Evolutionary conservation across 2,329 filamentous ascomycete species (phyloP), one percentile per base, ranked within the genome.

Genomic region (Leptographium radiaticola): DNA sequence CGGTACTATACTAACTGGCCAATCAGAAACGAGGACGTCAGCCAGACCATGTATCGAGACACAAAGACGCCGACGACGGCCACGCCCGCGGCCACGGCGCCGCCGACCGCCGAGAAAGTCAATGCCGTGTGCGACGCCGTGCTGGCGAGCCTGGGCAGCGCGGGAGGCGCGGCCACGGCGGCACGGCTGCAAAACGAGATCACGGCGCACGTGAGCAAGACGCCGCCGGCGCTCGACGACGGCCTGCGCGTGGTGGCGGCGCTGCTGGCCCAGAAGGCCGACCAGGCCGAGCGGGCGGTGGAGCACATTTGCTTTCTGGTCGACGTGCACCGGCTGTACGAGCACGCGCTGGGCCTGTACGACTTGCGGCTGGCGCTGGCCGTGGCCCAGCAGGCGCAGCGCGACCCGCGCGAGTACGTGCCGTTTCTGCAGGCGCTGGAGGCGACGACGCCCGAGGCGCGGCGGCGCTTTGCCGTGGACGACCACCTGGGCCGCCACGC

Each of bases 291-390:
- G 60, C 85, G 84, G 66, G 91, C 91, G 0, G 85, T 96, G 25
- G 89, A 96, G 65, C 93, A 98, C 64, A 96, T 98, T 56, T 97
- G 89, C 74, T 98, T 98, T 74, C 77, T 98, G 44, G 88, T 90
- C 0, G 93, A 98, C 67, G 86, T 94, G 47, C 94, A 96, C 66
- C 83, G 83, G 42, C 79, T 98, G 0, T 98, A 95, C 63, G 88
- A 96, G 57, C 84, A 90, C 56, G 87, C 93, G 0, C 75, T 98
- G 2, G 90, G 90, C 1, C 74, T 97, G 2, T 98, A 98, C 65
- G 84, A 97, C 63, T 79, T 98, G 3, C 89, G 95, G 12, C 80
- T 98, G 9, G 84, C 91, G 4, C 75, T 98, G 12, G 75, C 96
- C 7, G 87, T 98, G 13, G 93, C 93, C 0, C 93, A 98, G 64